phyloP scores from a whole-genome alignment of 148 eudicot genomes.

The Rhododendron mucronatum region DNA sequence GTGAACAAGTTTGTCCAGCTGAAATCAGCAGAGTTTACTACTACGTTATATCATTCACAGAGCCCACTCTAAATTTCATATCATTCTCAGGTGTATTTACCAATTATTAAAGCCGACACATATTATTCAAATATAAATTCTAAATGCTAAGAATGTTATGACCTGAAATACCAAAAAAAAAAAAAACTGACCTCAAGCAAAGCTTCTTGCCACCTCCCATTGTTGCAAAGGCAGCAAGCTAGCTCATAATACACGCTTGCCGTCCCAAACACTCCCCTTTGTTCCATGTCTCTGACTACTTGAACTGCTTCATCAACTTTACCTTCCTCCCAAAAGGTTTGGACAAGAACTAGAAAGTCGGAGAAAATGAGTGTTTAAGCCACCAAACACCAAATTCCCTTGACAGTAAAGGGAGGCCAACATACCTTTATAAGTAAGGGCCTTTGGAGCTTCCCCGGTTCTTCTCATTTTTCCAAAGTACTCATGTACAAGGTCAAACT shows the following conservation, averaged over 20 bases:
- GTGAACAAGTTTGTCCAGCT: neutral
- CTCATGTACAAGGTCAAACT: slow-evolving; percentile 73
- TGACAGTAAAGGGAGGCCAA: neutral
- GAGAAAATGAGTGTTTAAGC: slow-evolving; percentile 8
- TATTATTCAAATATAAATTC: neutral
- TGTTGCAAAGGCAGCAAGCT: slow-evolving; percentile 85
- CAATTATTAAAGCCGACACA: neutral
- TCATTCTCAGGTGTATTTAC: neutral
- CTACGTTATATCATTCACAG: neutral
- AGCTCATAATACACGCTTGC: slow-evolving; percentile 87
- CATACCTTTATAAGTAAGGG: slow-evolving; percentile 80
- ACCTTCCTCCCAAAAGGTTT: slow-evolving; percentile 73
- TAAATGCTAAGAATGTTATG: slow-evolving; percentile 3
- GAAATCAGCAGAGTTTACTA: neutral
- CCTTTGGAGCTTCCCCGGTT: slow-evolving; percentile 74
- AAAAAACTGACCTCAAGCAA: slow-evolving; percentile 54
- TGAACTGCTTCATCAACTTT: slow-evolving; percentile 71
- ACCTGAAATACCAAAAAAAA: neutral
- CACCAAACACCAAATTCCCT: neutral
- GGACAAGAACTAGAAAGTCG: slow-evolving; percentile 65
- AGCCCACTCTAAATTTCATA: neutral
- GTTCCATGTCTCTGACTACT: slow-evolving; percentile 87
- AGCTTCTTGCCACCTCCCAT: slow-evolving; percentile 89
- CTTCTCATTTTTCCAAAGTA: slow-evolving; percentile 66
- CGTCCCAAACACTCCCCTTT: slow-evolving; percentile 69